These are phyloP conservation scores for Eucalyptus urophylla DNA, from an alignment of 345 rosid genomes.

Conservation along the genomic window DNA sequence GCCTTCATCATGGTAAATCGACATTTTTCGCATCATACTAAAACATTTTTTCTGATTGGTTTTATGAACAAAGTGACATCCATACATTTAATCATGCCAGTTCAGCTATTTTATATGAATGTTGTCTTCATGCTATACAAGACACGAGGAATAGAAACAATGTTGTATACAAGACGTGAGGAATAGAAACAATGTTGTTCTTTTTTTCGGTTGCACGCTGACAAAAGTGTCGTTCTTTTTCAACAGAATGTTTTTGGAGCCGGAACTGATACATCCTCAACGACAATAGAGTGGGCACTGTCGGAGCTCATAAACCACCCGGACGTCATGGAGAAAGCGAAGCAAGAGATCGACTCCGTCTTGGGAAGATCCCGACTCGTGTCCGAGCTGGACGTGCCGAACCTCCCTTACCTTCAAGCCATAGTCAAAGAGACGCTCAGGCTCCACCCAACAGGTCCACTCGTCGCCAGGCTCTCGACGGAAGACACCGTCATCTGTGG, in stretches of 20 bases:
- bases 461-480: constrained; percentile 31
- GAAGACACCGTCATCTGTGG: constrained; percentile 26
- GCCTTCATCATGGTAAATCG: constrained; percentile 65
- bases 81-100: not conserved
- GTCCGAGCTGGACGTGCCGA: constrained; percentile 41
- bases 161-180: not conserved
- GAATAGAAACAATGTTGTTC: not conserved
- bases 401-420: constrained; percentile 54
- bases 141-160: not conserved
- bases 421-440: constrained; percentile 53
- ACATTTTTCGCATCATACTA: not conserved
- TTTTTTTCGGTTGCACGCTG: not conserved
- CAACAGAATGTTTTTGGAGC: constrained; percentile 39
- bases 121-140: not conserved
- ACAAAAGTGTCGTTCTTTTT: not conserved
- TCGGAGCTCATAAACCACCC: constrained; percentile 69
- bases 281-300: constrained; percentile 57
- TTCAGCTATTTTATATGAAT: not conserved
- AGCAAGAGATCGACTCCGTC: constrained; percentile 35
- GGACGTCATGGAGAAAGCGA: constrained; percentile 37
- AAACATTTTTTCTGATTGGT: not conserved
- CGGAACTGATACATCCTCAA: constrained; percentile 42
- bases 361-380: constrained; percentile 43
- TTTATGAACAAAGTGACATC: not conserved
- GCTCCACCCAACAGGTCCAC: constrained; percentile 61